Percentiles rank a stretch among this genome's conserved stretches.
Conservation (phyloP, 768 basidiomycete genomes). For the Hericium rajendrae region DNA sequence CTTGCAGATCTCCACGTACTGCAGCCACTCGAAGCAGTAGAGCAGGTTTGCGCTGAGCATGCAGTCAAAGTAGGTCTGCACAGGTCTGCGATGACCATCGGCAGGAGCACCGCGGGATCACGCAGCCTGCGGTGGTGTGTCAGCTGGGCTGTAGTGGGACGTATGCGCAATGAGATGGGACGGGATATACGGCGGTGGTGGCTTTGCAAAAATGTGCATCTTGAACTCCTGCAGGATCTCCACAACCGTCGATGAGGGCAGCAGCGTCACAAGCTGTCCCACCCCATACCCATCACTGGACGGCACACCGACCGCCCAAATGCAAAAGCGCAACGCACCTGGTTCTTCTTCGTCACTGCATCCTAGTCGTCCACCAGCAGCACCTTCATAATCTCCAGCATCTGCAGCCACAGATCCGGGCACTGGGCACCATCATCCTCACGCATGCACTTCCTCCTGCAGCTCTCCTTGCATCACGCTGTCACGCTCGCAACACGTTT, state of each 20-base stretch:
- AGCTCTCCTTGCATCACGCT: slow-evolving; percentile 24
- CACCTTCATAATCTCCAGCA: slow-evolving; percentile 80
- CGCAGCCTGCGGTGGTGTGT: slow-evolving; percentile 37
- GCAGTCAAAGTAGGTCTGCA: slow-evolving; percentile 87
- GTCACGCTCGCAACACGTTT: too few species aligned
- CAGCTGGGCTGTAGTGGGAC: neutral
- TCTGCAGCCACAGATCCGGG: slow-evolving; percentile 82
- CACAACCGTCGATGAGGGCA: slow-evolving; percentile 69
- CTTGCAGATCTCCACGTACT: slow-evolving; percentile 76
- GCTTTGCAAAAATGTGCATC: slow-evolving; percentile 44
- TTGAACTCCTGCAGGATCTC: slow-evolving; percentile 74
- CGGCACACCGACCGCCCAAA: too few species aligned
- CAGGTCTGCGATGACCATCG: slow-evolving; percentile 82
- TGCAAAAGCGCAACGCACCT: too few species aligned
- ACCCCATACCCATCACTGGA: too few species aligned
- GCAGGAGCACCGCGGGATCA: slow-evolving; percentile 58
- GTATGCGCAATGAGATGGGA: neutral
- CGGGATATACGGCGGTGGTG: slow-evolving; percentile 31
- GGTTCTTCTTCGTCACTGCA: slow-evolving; percentile 87
- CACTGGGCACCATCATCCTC: slow-evolving; percentile 18
- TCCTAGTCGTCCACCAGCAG: slow-evolving; percentile 97
- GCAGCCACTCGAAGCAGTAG: slow-evolving; percentile 91
- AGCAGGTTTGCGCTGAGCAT: slow-evolving; percentile 82
- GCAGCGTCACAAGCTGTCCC: slow-evolving; percentile 86
- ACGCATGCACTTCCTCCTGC: slow-evolving; percentile 39